These are phyloP conservation scores for Leishmania braziliensis DNA, from an alignment of 208 protist species.

Conservation along the genomic window DNA sequence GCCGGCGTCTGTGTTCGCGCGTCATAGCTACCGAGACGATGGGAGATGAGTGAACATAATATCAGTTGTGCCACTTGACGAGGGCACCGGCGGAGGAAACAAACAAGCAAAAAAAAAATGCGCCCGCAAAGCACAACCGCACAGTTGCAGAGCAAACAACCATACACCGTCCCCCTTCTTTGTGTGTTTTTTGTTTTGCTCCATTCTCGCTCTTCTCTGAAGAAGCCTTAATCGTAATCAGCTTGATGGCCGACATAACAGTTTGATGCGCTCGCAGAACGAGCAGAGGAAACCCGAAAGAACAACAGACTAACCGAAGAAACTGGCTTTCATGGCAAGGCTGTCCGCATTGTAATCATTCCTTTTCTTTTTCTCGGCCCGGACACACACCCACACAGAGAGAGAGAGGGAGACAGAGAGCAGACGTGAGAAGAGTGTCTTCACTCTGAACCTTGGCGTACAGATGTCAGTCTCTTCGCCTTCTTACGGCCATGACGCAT, in stretches of 20 bases:
- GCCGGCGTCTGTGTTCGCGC: neutral
- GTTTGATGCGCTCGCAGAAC: neutral
- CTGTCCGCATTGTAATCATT: neutral
- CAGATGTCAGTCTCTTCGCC: neutral
- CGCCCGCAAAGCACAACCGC: neutral
- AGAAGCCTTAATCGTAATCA: conserved; percentile 2
- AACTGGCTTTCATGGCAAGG: neutral
- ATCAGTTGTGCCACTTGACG: neutral
- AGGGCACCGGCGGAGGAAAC: neutral
- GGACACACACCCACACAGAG: neutral
- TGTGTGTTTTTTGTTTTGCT: neutral
- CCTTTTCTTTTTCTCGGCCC: neutral
- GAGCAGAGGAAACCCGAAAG: neutral
- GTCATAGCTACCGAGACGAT: neutral
- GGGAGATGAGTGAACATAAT: neutral
- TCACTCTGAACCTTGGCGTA: neutral
- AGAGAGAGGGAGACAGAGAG: neutral
- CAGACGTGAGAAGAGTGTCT: neutral
- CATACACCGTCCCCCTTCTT: neutral
- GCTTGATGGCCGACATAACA: conserved; percentile 1
- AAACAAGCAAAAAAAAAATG: too few species aligned
- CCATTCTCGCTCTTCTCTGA: too few species aligned
- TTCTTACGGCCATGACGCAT: neutral
- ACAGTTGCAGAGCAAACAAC: neutral
- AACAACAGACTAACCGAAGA: neutral